Evolutionary conservation across 106 monocot species (phyloP).

Genomic region (Hemerocallis citrina): DNA sequence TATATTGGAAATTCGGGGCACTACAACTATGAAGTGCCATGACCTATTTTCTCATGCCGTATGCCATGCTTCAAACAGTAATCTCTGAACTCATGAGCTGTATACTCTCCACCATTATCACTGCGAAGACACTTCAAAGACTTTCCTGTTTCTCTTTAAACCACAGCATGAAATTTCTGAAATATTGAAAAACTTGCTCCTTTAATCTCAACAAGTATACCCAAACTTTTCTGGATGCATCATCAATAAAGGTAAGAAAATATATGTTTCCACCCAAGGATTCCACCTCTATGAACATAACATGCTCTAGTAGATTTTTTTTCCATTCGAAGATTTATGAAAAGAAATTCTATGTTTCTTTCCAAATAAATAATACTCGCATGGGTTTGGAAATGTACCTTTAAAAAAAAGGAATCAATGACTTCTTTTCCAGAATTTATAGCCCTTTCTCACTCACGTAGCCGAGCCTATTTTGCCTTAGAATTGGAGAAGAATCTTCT

Average conservation of each 20-base stretch:
- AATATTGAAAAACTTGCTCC: not conserved
- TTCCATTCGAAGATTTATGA: not conserved
- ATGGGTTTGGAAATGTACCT: not conserved
- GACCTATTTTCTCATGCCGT: not conserved
- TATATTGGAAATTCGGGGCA: too few relatives aligned
- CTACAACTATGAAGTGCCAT: not conserved
- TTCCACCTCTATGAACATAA: not conserved
- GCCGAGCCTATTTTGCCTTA: not conserved
- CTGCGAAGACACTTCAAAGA: not conserved
- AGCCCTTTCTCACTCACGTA: conserved; percentile 8
- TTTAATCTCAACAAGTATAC: not conserved
- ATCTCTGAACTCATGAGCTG: not conserved
- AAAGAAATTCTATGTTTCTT: not conserved
- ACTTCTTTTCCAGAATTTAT: not conserved
- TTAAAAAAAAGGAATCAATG: not conserved
- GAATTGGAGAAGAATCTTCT: not conserved
- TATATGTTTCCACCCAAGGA: not conserved
- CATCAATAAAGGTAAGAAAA: not conserved
- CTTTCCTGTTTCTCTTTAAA: not conserved
- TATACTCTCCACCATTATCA: not conserved
- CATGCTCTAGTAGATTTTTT: not conserved
- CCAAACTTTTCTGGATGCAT: not conserved
- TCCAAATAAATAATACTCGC: not conserved
- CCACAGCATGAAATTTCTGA: not conserved
- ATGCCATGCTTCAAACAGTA: not conserved